phyloP scores from a whole-genome alignment of 495 filamentous ascomycete species.

The Aspergillus ellipticus region DNA sequence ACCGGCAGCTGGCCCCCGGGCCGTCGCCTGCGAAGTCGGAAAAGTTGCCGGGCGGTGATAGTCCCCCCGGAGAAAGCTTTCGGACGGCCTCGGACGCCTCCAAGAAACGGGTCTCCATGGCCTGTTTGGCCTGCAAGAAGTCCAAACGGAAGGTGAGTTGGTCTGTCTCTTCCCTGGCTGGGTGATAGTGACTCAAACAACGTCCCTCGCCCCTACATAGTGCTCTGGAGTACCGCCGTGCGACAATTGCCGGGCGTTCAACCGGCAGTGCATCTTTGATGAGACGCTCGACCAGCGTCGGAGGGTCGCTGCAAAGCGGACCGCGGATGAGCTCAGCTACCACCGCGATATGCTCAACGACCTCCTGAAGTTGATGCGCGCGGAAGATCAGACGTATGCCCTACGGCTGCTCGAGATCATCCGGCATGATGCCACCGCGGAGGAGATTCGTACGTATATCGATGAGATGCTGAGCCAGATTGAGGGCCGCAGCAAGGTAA shows the following conservation, averaged over 20 bases:
- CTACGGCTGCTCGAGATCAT: constrained; percentile 34
- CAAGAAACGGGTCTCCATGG: constrained; percentile 46
- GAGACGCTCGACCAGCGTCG: constrained; percentile 46
- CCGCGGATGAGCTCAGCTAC: constrained; percentile 42
- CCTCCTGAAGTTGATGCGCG: constrained; percentile 36
- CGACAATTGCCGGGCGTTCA: constrained; percentile 40
- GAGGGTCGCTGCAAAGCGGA: constrained; percentile 47
- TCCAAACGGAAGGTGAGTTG: constrained; percentile 43
- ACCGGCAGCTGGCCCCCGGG: constrained; percentile 26
- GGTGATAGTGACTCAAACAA: no score
- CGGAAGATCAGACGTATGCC: constrained; percentile 28
- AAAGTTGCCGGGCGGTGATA: constrained; percentile 10
- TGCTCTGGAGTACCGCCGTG: constrained; percentile 42
- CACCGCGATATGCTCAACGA: constrained; percentile 41
- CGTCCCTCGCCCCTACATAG: constrained; percentile 23
- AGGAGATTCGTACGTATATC: constrained; percentile 38
- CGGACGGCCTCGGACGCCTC: constrained; percentile 13
- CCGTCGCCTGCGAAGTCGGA: constrained; percentile 25
- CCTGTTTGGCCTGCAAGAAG: constrained; percentile 46
- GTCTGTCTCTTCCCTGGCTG: no score
- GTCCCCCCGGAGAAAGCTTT: constrained; percentile 17
- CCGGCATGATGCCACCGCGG: constrained; percentile 29
- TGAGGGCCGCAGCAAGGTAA: constrained; percentile 9
- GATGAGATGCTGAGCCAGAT: constrained; percentile 28
- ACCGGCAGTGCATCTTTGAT: constrained; percentile 42